A percentile compares a stretch with the other conserved stretches of the same genome.
Evolutionary conservation across 164 flowering plant genomes (phyloP).

Genomic region (Macadamia integrifolia): DNA sequence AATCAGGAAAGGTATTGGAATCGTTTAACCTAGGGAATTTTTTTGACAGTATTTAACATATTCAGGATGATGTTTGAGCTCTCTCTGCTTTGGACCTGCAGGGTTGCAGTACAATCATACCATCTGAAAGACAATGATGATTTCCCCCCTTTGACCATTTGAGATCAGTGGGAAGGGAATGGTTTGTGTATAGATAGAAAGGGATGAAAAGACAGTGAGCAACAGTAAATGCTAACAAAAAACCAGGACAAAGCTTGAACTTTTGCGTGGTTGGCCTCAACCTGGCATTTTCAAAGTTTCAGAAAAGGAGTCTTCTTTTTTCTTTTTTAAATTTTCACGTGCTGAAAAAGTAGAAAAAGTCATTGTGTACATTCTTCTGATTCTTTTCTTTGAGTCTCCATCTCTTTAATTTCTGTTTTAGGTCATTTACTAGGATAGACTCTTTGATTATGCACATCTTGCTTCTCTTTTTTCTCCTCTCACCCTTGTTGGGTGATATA

Average conservation of each 20-base stretch:
- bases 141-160: slow-evolving; percentile 54
- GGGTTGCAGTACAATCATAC: slow-evolving; percentile 35
- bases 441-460: slow-evolving; percentile 5
- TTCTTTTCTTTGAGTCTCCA: slow-evolving; percentile 1
- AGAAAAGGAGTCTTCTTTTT: neutral
- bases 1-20: slow-evolving; percentile 39
- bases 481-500: no score
- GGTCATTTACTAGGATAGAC: slow-evolving; percentile 9
- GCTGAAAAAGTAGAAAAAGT: slow-evolving; percentile 1
- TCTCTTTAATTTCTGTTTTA: neutral
- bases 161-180: slow-evolving; percentile 16
- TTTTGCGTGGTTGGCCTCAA: slow-evolving; percentile 10
- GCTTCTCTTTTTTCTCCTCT: neutral
- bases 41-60: neutral
- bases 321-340: neutral
- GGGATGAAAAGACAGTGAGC: slow-evolving; percentile 4
- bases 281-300: neutral
- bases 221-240: slow-evolving; percentile 19
- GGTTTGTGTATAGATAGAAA: slow-evolving; percentile 3
- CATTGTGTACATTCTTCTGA: slow-evolving; percentile 20
- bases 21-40: neutral
- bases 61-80: slow-evolving; percentile 8
- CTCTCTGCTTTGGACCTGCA: slow-evolving; percentile 15
- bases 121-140: slow-evolving; percentile 48
- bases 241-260: slow-evolving; percentile 11